Base-by-base conservation (phyloP, 805 yeast species). In the Schizosaccharomyces osmophilus region DNA sequence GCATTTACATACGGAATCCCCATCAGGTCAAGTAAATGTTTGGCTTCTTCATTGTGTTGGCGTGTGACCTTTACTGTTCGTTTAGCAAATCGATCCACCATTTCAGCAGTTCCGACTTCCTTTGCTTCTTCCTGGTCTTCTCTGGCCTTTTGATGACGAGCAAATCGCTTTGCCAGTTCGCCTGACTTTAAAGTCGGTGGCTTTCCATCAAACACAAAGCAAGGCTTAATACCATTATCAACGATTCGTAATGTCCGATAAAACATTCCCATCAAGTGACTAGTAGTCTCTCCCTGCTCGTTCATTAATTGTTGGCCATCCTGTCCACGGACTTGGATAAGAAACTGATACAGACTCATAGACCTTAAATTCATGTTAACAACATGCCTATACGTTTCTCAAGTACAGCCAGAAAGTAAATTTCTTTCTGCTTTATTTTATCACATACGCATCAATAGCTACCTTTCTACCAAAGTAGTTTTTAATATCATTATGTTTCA, bases 151-250 rank as follows among this genome's bases (percentile, higher is more conserved):
- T 85, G 90, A 65, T 95, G 78, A 65, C 86, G 78, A 36, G 80
- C 82, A 61, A 82, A 74, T 69, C 99, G 81, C 70, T 93, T 93
- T 63, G 84, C 88, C 67, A 93, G 77, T 72, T 90, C 97, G 32
- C 95, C 95, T 51, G 94, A 85, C 73, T 93, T 93, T 72, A 93
- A 71, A 3, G 83, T 86, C 1, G 99, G 99, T 5, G 99, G 98
- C 68, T 86, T 88, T 29, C 99, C 99, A 71, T 93, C 99, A 73
- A 93, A 93, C 6, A 93, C 97, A 69, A 87, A 93, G 55, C 89
- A 84, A 1, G 99, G 99, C 70, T 93, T 93, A 67, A 93, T 80
- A n/a, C 97, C 96, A 68, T 85, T 81, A 65, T 84, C 95, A 4
- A 89, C 85, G 79, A 93, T 80, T 61, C 95, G 74, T 61, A 93